Evolutionary conservation across 805 yeast species (phyloP).

Genomic region (Metschnikowia amazonensis): DNA sequence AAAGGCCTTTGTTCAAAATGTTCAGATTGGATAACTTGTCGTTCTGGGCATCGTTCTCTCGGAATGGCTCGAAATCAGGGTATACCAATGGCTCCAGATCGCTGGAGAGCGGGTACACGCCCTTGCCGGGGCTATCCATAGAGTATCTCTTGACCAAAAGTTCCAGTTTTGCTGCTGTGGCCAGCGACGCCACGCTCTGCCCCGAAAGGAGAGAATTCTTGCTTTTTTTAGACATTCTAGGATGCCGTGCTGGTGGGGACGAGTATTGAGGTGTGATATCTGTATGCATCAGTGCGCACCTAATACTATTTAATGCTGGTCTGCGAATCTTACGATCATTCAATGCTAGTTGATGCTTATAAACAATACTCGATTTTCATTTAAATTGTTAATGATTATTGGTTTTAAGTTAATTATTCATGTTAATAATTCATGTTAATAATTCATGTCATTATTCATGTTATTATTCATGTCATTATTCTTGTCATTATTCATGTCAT

Average conservation of each 20-base stretch:
- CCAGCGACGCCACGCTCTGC: slow-evolving; percentile 15
- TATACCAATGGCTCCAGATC: slow-evolving; percentile 26
- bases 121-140: slow-evolving; percentile 33
- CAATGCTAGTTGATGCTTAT: too few species aligned
- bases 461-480: too few species aligned
- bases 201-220: slow-evolving; percentile 16
- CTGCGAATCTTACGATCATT: not conserved
- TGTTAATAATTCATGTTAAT: too few species aligned
- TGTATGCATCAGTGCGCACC: slow-evolving; percentile 3
- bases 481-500: too few species aligned
- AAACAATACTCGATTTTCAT: too few species aligned
- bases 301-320: not conserved
- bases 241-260: not conserved
- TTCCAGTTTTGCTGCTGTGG: slow-evolving; percentile 29
- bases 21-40: slow-evolving; percentile 44
- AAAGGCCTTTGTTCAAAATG: slow-evolving; percentile 65
- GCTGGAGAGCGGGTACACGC: slow-evolving; percentile 36
- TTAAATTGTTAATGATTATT: too few species aligned
- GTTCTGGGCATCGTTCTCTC: slow-evolving; percentile 30
- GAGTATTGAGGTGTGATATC: not conserved
- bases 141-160: slow-evolving; percentile 32
- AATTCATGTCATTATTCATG: too few species aligned
- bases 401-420: too few species aligned
- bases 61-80: slow-evolving; percentile 76
- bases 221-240: slow-evolving; percentile 13